Evolutionary conservation across 768 basidiomycete species (phyloP), one percentile per base, ranked within the genome.

Genomic region (Trametes villosa): DNA sequence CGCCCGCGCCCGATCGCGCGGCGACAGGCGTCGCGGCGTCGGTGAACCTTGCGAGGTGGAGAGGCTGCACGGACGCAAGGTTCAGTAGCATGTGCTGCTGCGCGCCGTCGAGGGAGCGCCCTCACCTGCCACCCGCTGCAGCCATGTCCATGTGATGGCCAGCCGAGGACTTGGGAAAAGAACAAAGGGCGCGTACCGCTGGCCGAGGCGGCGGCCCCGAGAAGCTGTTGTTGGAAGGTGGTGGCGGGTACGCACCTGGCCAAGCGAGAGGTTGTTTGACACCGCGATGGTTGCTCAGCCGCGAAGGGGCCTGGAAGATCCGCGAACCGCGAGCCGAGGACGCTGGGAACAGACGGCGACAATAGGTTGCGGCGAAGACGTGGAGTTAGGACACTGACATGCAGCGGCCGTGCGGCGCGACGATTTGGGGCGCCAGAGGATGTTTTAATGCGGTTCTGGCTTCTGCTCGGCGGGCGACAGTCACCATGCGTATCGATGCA

Each of bases 231-330:
- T 7, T 18, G 4, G n/a, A 33, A 31, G 5, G 41, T 42, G 44
- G 44, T 12, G 31, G 53, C 44, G 30, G 44, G 30, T 24, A 40
- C n/a, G n/a, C n/a, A n/a, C n/a, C n/a, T n/a, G 9, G 15, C 26
- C 46, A 56, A 47, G 55, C 55, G 55, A 40, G 11, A 56, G 55
- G 55, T 30, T 24, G 20, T 48, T 30, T 47, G 55, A 29, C 55
- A 48, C 48, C 46, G 20, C 22, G 26, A 38, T 33, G 7, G 15
- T 34, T 20, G n/a, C 22, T 27, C 33, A 22, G 46, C 45, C 6
- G 26, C 9, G 17, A 40, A 20, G 20, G 33, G 26, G 13, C 18
- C 24, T 20, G 26, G n/a, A 48, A 36, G 45, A 56, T 29, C 18
- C 24, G 26, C 46, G 38, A 29, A 18, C 38, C 17, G 24, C 26